Conservation (phyloP, 768 basidiomycete species). For the Kwoniella sp. region DNA sequence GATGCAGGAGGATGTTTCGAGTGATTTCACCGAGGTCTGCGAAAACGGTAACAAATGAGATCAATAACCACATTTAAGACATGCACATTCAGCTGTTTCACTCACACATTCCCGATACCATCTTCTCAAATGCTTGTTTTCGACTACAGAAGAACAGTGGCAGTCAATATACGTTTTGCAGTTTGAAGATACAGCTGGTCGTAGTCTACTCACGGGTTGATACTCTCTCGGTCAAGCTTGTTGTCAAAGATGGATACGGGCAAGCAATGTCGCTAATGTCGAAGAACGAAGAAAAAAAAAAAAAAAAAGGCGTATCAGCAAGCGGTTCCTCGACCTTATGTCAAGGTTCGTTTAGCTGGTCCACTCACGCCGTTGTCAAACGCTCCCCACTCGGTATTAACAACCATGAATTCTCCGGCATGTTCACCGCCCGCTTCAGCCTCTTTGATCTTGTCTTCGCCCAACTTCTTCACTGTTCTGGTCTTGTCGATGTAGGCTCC, state of each 20-base stretch:
- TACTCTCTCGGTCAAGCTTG: constrained; percentile 85
- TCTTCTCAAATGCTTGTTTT: constrained; percentile 94
- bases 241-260: constrained; percentile 90
- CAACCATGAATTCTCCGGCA: constrained; percentile 71
- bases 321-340: no score
- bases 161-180: constrained; percentile 1
- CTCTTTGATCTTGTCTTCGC: constrained; percentile 61
- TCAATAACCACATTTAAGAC: not conserved
- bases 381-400: constrained; percentile 98
- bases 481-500: constrained; percentile 93
- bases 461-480: constrained; percentile 79
- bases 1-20: constrained; percentile 77
- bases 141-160: constrained; percentile 49
- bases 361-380: constrained; percentile 86
- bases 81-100: not conserved
- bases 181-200: no score
- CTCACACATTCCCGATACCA: constrained; percentile 91
- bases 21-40: constrained; percentile 85
- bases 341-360: not conserved
- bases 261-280: constrained; percentile 72
- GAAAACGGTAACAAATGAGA: not conserved
- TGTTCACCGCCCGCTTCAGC: constrained; percentile 56
- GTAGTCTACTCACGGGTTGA: constrained; percentile 68
- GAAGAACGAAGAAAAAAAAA: no score
- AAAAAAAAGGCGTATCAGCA: no score